Base-by-base conservation (phyloP, 2,329 filamentous ascomycete genomes). In the Aspergillus latus region DNA sequence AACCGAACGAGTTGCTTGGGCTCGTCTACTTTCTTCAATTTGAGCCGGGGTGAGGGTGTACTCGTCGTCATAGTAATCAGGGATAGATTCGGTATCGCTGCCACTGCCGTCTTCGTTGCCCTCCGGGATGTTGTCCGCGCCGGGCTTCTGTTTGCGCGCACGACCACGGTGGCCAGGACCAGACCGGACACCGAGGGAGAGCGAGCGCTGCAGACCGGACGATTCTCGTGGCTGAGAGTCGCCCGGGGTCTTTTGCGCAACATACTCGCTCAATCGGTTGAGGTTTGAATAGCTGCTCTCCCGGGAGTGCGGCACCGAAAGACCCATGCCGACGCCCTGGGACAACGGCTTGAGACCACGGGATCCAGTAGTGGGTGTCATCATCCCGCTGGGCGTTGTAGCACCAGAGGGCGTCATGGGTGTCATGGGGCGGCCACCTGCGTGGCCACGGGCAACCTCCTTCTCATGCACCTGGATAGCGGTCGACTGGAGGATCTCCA, bases 401-500 rank as follows among this genome's bases (percentile, higher is more conserved):
- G 21, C 21, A 21, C 21, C 21, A 21, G 21, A 21, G 21, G 34
- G 34, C 34, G 34, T 37, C 34, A 13, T 37, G 10, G 34, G 34
- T 13, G 34, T 37, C 34, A 37, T 37, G 11, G 34, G 34, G 10
- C 34, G 34, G 5, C 43, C 43, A 4, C 40, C 40, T 11, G 8
- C 69, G 9, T 39, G 37, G 26, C 76, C 73, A 43, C 82, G 45
- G 30, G 29, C 28, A 2, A 44, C 7, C 13, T 44, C 39, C 64
- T 80, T 82, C 61, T 78, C 71, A 64, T 82, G 79, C 13, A 85
- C 77, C 48, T 80, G 80, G 66, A 88, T 87, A 0, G 84, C 79
- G 8, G 80, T 83, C 9, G 74, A 74, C 64, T 88, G 85, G 15
- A 88, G 76, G 39, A 82, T 83, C 59, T 86, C 84, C 9, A 88